Conservation (phyloP, 208 protist genomes). For the Herpetomonas tarakana region DNA sequence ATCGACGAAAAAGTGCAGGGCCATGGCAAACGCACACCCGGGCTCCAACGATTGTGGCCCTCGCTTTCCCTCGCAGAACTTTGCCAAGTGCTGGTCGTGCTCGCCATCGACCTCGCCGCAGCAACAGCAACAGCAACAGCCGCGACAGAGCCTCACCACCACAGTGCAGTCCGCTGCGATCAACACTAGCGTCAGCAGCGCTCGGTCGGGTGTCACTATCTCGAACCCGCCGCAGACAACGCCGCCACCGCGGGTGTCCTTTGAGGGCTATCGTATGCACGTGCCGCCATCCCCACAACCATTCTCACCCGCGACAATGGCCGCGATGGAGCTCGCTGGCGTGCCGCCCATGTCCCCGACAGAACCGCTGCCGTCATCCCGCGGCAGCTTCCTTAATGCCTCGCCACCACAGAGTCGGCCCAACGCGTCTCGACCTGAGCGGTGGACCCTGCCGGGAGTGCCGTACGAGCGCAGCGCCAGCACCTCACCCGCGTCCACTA, state of each 20-base stretch:
- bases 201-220: background rate
- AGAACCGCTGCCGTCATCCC: background rate
- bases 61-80: background rate
- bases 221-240: background rate
- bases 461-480: too few species aligned
- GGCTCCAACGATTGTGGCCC: background rate
- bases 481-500: too few species aligned
- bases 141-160: background rate
- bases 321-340: background rate
- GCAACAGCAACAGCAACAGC: background rate
- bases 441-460: too few species aligned
- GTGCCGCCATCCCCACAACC: background rate
- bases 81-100: background rate
- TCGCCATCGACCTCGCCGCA: background rate
- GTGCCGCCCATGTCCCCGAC: background rate
- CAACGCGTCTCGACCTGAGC: too few species aligned
- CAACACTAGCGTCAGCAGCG: too few species aligned
- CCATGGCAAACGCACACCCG: background rate
- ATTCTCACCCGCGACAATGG: background rate
- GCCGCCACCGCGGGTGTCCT: background rate
- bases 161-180: too few species aligned
- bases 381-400: too few species aligned
- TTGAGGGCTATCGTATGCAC: background rate
- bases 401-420: too few species aligned
- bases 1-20: background rate